Conservation (phyloP, 768 basidiomycete genomes). For the Trametes meyenii region DNA sequence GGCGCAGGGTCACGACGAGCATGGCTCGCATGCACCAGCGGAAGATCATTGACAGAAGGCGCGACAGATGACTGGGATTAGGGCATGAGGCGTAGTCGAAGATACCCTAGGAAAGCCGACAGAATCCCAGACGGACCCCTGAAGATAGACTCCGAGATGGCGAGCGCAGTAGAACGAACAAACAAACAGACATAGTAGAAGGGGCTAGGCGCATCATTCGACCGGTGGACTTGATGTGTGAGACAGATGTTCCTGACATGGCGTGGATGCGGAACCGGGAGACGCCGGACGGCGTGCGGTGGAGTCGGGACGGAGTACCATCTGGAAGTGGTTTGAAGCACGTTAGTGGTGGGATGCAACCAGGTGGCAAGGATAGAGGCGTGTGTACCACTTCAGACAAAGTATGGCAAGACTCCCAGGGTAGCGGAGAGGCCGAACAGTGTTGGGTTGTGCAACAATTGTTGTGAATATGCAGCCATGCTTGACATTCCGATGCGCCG, state of each 20-base stretch:
- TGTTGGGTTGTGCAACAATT: no score
- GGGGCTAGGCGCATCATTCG: constrained; percentile 10
- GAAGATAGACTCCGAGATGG: background rate
- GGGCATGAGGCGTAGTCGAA: constrained; percentile 10
- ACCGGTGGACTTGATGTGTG: constrained; percentile 1
- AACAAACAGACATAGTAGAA: background rate
- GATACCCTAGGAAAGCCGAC: constrained; percentile 8
- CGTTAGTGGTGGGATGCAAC: no score
- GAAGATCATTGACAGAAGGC: constrained; percentile 15
- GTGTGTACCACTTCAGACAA: no score
- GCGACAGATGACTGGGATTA: constrained; percentile 8
- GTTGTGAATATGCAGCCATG: no score
- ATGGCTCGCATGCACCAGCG: constrained; percentile 1
- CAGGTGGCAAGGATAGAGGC: no score
- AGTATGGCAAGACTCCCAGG: no score
- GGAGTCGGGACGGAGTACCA: background rate
- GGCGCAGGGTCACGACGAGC: constrained; percentile 13
- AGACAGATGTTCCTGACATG: constrained; percentile 10
- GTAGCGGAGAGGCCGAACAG: no score
- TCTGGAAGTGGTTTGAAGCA: no score
- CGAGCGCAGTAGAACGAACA: constrained; percentile 7
- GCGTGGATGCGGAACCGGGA: constrained; percentile 7
- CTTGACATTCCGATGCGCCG: no score
- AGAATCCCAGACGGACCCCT: background rate
- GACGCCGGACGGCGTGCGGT: background rate